phyloP scores from a whole-genome alignment of 108 stramenopile genomes.

The Fistulifera solaris region DNA sequence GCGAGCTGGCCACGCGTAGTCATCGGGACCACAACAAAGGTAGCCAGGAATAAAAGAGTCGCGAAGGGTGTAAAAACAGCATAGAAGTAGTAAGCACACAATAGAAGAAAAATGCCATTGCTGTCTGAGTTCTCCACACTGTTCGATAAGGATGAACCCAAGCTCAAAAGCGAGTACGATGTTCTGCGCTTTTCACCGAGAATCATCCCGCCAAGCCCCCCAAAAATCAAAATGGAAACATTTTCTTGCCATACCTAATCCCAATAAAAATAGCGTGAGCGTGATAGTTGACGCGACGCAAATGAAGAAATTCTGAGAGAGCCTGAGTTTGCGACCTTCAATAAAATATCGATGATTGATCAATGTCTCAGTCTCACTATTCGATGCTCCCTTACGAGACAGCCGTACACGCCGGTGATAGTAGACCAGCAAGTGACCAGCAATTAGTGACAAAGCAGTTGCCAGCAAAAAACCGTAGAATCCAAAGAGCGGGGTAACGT shows the following conservation, averaged over 20 bases:
- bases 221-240: constrained; percentile 81
- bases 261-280: constrained; percentile 16
- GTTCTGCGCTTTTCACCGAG: constrained; percentile 42
- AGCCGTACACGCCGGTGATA: constrained; percentile 44
- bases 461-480: constrained; percentile 86
- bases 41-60: constrained; percentile 42
- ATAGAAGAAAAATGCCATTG: constrained; percentile 52
- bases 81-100: constrained; percentile 76
- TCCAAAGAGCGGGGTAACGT: constrained; percentile 62
- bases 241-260: constrained; percentile 32
- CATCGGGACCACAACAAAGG: constrained; percentile 66
- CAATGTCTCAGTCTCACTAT: constrained; percentile 2
- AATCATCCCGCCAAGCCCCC: constrained; percentile 69
- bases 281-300: constrained; percentile 2
- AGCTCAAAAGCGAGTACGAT: constrained; percentile 61
- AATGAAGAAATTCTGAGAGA: not conserved
- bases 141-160: constrained; percentile 57
- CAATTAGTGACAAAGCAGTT: constrained; percentile 66
- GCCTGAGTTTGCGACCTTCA: constrained; percentile 4
- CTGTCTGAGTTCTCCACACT: constrained; percentile 47
- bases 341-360: constrained; percentile 19
- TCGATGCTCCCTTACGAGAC: not conserved
- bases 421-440: constrained; percentile 71
- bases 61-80: constrained; percentile 74
- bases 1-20: constrained; percentile 40